phyloP scores from a whole-genome alignment of 257 asterid species.

The Capsicum baccatum region DNA sequence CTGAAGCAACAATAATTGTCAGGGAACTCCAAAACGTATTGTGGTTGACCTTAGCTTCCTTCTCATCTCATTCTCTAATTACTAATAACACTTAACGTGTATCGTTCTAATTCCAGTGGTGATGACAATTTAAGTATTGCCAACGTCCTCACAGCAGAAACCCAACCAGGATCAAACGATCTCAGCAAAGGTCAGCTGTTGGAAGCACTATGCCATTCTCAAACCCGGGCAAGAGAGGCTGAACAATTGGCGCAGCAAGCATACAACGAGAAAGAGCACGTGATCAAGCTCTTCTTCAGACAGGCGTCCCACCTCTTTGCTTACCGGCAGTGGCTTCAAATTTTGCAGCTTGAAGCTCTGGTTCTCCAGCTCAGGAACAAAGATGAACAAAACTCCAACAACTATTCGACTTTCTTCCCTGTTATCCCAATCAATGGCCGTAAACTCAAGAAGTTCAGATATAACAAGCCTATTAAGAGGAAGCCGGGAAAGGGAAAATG shows the following conservation, averaged over 20 bases:
- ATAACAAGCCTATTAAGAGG: slow-evolving; percentile 40
- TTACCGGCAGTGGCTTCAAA: slow-evolving; percentile 63
- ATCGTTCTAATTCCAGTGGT: slow-evolving; percentile 35
- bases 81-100: not conserved
- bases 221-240: slow-evolving; percentile 75
- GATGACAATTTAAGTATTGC: slow-evolving; percentile 29
- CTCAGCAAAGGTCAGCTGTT: slow-evolving; percentile 56
- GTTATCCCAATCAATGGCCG: slow-evolving; percentile 34
- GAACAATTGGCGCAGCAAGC: slow-evolving; percentile 70
- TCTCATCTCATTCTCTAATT: not conserved
- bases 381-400: slow-evolving; percentile 31
- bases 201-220: slow-evolving; percentile 78
- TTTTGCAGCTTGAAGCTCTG: slow-evolving; percentile 61
- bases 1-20: not conserved
- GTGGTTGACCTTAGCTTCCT: not conserved
- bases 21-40: not conserved
- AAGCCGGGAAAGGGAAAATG: slow-evolving; percentile 34
- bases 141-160: slow-evolving; percentile 38
- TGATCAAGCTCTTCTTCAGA: slow-evolving; percentile 59
- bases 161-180: slow-evolving; percentile 33
- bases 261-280: slow-evolving; percentile 59
- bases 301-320: slow-evolving; percentile 73
- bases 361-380: slow-evolving; percentile 58
- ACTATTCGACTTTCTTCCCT: slow-evolving; percentile 35
- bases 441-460: slow-evolving; percentile 36